These are phyloP conservation scores for Lepidium aucheri DNA, from an alignment of 345 rosid species.

Conservation along the genomic window DNA sequence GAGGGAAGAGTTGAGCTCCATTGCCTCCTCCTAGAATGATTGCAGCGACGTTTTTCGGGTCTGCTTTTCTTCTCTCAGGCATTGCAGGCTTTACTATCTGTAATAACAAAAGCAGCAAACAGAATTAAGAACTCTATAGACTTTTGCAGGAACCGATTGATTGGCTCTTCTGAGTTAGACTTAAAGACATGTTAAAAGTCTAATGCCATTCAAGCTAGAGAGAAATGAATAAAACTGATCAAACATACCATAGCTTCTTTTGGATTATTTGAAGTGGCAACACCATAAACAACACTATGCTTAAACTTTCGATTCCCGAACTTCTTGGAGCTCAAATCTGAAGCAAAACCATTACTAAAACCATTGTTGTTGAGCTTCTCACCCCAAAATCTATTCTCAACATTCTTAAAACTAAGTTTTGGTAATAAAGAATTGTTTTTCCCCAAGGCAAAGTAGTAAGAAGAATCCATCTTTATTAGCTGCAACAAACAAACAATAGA, in stretches of 20 bases:
- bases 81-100: slow-evolving; percentile 44
- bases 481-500: slow-evolving; percentile 6
- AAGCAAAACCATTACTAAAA: slow-evolving; percentile 29
- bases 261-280: slow-evolving; percentile 60
- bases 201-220: background rate
- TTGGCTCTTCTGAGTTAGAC: too few species aligned
- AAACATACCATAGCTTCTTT: slow-evolving; percentile 52
- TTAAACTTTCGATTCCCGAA: slow-evolving; percentile 31
- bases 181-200: too few species aligned
- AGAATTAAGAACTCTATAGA: background rate
- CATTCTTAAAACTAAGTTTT: slow-evolving; percentile 29
- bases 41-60: slow-evolving; percentile 68
- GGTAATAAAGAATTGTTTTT: slow-evolving; percentile 29
- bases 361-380: slow-evolving; percentile 39
- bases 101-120: slow-evolving; percentile 10
- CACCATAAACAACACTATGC: slow-evolving; percentile 40
- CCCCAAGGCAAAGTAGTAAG: slow-evolving; percentile 40
- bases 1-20: slow-evolving; percentile 77
- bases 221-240: background rate
- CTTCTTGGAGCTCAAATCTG: slow-evolving; percentile 35
- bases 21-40: slow-evolving; percentile 90
- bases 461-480: slow-evolving; percentile 57
- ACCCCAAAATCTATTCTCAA: slow-evolving; percentile 43
- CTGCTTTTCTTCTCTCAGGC: slow-evolving; percentile 49
- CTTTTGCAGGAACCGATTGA: background rate